phyloP scores from a whole-genome alignment of 306 rosid genomes.

The Alnus glutinosa region DNA sequence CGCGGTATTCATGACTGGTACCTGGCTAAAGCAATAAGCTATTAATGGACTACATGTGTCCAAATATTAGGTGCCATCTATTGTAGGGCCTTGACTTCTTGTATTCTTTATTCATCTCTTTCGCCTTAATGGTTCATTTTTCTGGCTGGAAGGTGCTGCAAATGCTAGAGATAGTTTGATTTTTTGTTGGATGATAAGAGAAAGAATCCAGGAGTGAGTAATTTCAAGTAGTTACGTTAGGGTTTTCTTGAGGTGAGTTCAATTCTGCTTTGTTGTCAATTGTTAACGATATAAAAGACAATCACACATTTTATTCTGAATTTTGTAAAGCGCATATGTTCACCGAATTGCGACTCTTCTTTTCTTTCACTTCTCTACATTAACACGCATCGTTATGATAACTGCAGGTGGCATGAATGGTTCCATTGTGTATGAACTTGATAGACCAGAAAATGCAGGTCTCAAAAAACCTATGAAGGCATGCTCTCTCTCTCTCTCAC shows the following conservation, averaged over 20 bases:
- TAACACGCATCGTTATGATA: constrained; percentile 19
- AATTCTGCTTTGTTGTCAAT: neutral
- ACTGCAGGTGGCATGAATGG: constrained; percentile 97
- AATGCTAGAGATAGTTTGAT: neutral
- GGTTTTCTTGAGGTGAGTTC: neutral
- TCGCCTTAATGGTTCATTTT: neutral
- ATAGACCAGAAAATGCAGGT: constrained; percentile 85
- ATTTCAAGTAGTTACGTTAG: neutral
- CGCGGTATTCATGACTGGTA: neutral
- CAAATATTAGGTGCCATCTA: neutral
- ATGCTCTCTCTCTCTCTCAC: constrained; percentile 29
- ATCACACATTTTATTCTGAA: neutral
- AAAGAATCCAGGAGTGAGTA: neutral
- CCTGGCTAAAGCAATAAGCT: neutral
- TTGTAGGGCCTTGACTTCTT: neutral
- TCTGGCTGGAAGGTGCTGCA: neutral
- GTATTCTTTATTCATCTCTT: neutral
- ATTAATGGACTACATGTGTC: neutral
- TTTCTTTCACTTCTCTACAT: constrained; percentile 11
- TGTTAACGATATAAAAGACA: constrained; percentile 4
- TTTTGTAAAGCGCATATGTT: neutral
- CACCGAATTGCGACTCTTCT: neutral
- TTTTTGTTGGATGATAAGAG: neutral
- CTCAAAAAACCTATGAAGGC: constrained; percentile 79
- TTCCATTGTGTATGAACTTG: constrained; percentile 78